These are phyloP conservation scores for Calcarisporium arbuscula DNA, from an alignment of 2,329 filamentous ascomycete species.

Conservation along the genomic window DNA sequence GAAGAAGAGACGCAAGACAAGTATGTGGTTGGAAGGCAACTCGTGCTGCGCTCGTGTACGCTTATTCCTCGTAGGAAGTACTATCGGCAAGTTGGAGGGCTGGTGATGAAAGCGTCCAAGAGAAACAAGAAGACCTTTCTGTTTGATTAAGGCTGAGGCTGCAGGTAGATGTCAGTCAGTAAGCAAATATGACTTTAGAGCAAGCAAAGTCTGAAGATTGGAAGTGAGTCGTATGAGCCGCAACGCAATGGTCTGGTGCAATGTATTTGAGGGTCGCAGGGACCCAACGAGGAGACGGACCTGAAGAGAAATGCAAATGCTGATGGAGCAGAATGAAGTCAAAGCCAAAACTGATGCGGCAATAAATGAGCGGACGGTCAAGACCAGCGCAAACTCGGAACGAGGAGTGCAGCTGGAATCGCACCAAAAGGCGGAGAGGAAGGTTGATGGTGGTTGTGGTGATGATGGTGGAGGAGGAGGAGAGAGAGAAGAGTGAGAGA, in stretches of 20 bases:
- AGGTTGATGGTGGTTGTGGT: constrained; percentile 8
- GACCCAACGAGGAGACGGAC: too few species aligned
- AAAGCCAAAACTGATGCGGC: constrained; percentile 21
- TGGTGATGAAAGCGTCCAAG: constrained; percentile 3
- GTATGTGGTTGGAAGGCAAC: too few species aligned
- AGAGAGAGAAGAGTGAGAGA: constrained; percentile 1
- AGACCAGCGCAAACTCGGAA: constrained; percentile 49
- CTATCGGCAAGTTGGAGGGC: constrained; percentile 2
- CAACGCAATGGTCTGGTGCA: constrained; percentile 2
- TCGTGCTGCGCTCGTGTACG: too few species aligned
- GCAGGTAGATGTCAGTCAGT: too few species aligned
- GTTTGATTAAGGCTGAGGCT: constrained; percentile 13
- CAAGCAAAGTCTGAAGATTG: too few species aligned
- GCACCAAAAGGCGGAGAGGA: constrained; percentile 34
- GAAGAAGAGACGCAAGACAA: too few species aligned
- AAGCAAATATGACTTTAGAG: too few species aligned
- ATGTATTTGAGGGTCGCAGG: constrained; percentile 8
- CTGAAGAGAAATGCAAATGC: constrained; percentile 16
- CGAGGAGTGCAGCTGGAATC: constrained; percentile 49
- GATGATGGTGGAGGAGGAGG: constrained; percentile 9
- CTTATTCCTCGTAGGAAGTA: too few species aligned
- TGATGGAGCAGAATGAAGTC: constrained; percentile 15
- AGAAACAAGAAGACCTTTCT: constrained; percentile 10
- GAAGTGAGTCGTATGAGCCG: too few species aligned
- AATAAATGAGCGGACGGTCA: constrained; percentile 52